These are phyloP conservation scores for Draba incana DNA, from an alignment of 345 rosid species.

Conservation along the genomic window DNA sequence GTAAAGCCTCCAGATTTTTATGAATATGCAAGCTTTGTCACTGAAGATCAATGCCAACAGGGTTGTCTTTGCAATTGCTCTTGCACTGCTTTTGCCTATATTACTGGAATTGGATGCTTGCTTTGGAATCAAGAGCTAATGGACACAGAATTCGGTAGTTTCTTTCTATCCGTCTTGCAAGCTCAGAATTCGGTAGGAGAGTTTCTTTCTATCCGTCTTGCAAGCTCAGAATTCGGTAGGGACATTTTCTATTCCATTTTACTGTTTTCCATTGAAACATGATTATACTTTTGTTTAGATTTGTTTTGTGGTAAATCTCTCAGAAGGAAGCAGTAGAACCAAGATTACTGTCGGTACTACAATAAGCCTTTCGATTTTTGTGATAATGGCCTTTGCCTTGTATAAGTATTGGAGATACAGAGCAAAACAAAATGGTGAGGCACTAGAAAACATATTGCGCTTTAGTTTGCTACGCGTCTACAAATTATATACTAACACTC, in stretches of 20 bases:
- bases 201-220: conserved; percentile 15
- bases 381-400: conserved; percentile 11
- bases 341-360: conserved; percentile 6
- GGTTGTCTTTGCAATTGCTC: conserved; percentile 33
- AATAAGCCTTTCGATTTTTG: conserved; percentile 1
- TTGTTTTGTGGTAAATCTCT: not conserved
- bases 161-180: too few relatives aligned
- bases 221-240: conserved; percentile 21
- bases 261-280: not conserved
- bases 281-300: too few relatives aligned
- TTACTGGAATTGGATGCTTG: conserved; percentile 25
- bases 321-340: conserved; percentile 18
- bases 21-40: not conserved
- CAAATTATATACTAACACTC: not conserved
- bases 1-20: conserved; percentile 14
- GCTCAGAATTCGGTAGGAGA: too few relatives aligned
- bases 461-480: not conserved
- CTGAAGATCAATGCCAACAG: not conserved
- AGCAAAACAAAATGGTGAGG: conserved; percentile 32
- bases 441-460: not conserved
- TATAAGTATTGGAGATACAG: conserved; percentile 19
- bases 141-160: too few relatives aligned
- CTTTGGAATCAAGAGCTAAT: conserved; percentile 14
- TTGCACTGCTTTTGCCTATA: conserved; percentile 21
- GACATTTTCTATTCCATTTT: not conserved